phyloP scores from a whole-genome alignment of 164 flowering plant species.

The Houttuynia cordata region DNA sequence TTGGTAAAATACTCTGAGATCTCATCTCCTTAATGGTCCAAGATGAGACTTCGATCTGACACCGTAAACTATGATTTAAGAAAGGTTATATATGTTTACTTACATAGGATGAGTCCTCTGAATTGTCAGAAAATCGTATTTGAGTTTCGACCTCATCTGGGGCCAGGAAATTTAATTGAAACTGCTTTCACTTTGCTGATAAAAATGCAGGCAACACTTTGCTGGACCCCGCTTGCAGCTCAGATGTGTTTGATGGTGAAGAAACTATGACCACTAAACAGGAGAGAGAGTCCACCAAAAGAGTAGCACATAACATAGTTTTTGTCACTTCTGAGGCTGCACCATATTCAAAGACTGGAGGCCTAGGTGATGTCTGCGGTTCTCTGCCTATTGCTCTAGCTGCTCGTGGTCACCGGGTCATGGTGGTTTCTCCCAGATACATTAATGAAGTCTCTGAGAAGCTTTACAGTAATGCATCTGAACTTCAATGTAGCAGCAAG shows the following conservation, averaged over 20 bases:
- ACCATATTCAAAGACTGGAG: too few species aligned
- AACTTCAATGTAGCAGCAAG: slow-evolving; percentile 32
- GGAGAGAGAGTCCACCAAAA: slow-evolving; percentile 17
- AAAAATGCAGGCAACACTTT: background rate
- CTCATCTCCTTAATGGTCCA: too few species aligned
- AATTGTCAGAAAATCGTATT: background rate
- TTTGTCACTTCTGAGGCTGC: slow-evolving; percentile 87
- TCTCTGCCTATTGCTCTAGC: slow-evolving; percentile 87
- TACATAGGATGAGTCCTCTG: too few species aligned
- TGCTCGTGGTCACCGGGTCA: slow-evolving; percentile 78
- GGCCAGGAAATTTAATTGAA: background rate
- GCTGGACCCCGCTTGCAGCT: slow-evolving; percentile 2
- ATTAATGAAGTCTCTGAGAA: slow-evolving; percentile 11
- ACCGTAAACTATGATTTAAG: too few species aligned
- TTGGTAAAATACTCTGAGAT: too few species aligned
- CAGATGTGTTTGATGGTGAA: background rate
- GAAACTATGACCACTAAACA: slow-evolving; percentile 18
- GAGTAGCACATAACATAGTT: slow-evolving; percentile 42
- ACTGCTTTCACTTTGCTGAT: background rate
- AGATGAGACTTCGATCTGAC: too few species aligned
- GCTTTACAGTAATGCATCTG: slow-evolving; percentile 19
- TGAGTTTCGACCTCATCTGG: background rate
- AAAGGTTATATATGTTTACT: too few species aligned
- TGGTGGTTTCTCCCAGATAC: slow-evolving; percentile 89
- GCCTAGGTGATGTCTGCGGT: slow-evolving; percentile 95